Percentiles rank a stretch among this genome's conserved stretches.
phyloP scores from a whole-genome alignment of 1,284 basidiomycete genomes.

The Cutaneotrichosporon spelunceum region DNA sequence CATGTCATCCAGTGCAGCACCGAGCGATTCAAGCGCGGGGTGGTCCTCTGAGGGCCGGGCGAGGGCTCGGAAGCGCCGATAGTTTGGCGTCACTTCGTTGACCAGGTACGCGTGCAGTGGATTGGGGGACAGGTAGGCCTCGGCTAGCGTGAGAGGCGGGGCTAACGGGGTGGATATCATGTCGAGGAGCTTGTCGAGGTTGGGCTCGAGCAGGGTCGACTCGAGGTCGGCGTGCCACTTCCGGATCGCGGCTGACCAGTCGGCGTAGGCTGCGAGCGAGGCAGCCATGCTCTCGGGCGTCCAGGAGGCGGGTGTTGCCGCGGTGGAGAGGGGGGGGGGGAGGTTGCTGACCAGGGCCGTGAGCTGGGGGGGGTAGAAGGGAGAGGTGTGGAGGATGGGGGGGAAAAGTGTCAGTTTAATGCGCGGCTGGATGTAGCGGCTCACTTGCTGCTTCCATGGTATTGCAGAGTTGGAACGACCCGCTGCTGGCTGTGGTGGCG shows the following conservation, averaged over 20 bases:
- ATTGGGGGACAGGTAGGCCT: not conserved
- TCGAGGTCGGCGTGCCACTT: slow-evolving; percentile 1
- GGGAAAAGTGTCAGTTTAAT: not conserved
- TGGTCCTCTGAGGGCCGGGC: not conserved
- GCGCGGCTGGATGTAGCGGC: not conserved
- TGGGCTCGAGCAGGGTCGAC: not conserved
- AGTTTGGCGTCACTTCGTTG: slow-evolving; percentile 5
- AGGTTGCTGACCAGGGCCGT: not conserved
- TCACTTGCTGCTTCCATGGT: slow-evolving; percentile 5
- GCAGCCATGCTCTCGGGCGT: slow-evolving; percentile 1
- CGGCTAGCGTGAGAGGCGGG: not conserved
- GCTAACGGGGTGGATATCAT: not conserved
- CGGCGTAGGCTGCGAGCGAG: not conserved
- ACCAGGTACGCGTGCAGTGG: slow-evolving; percentile 2
- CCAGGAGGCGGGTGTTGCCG: not conserved
- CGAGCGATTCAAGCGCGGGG: not conserved
- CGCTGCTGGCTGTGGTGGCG: not conserved
- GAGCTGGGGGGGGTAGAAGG: not conserved
- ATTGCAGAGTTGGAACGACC: not conserved
- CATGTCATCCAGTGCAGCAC: not conserved
- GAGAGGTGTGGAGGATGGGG: not conserved
- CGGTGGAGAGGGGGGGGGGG: not conserved
- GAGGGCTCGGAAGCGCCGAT: slow-evolving; percentile 5
- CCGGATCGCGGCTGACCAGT: not conserved
- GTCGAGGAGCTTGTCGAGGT: not conserved